Base-by-base conservation (phyloP, 805 yeast genomes). In the Jamesozyma piceae region DNA sequence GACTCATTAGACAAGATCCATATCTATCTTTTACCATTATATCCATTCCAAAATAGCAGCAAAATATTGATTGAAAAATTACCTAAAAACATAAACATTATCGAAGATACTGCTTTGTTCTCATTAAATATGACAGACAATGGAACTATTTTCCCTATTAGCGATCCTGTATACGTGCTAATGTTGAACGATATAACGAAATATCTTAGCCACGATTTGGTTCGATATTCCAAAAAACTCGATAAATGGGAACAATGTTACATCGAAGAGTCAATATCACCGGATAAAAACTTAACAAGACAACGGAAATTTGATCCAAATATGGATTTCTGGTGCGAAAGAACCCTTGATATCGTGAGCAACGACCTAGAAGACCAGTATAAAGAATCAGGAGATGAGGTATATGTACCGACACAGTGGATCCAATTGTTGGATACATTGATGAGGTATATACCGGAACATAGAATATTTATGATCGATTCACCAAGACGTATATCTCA, bases 121-220 rank as follows among this genome's bases (percentile, higher is more conserved):
- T 49, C 54, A 3, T 35, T 51, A 37, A 35, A 43, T 36, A 38
- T 28, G 37, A 28, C 21, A 18, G 27, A 6, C 38, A 38, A 30
- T 46, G 41, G 19, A 38, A 22, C 17, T 24, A 14, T 9, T 11
- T 49, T 42, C 36, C 48, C 43, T 43, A 51, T 56, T 15, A 52
- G 55, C 26, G 63, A 60, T 39, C 63, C 63, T 3, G 54, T 57
- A 3, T 55, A 55, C 35, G 45, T 60, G 21, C 18, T 58, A 10
- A 48, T 60, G 51, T 40, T 57, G 13, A 54, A 60, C 42, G 65
- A 60, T 46, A 45, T 60, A 10, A 31, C 58, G 2, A 48, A 50
- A 39, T 47, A 55, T 36, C 42, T 52, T 2, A 40, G 62, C 0
- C 60, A 58, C 38, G 65, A 60, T 46, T 32, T 54, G 18, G 58